phyloP scores from a whole-genome alignment of 78 protist genomes.

The Protostelium mycophagum region DNA sequence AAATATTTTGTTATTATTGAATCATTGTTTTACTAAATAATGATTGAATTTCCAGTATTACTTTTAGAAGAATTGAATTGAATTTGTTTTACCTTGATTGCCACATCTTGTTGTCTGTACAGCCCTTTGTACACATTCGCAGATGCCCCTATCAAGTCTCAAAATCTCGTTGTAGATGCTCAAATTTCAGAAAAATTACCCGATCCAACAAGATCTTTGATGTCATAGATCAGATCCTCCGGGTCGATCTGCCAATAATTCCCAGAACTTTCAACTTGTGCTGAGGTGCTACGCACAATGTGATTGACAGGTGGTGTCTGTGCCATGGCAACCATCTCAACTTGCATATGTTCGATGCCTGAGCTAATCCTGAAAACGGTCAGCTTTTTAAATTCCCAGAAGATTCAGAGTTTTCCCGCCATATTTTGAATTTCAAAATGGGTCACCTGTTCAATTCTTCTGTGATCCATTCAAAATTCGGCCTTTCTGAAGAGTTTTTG shows the following conservation, averaged over 20 bases:
- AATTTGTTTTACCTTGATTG: neutral
- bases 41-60: no score
- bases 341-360: neutral
- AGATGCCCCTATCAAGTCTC: neutral
- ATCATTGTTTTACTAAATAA: no score
- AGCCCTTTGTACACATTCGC: neutral
- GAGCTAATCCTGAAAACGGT: neutral
- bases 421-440: neutral
- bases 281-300: no score
- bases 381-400: neutral
- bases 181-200: no score
- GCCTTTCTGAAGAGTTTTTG: neutral
- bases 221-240: neutral
- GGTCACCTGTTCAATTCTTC: neutral
- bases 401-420: no score
- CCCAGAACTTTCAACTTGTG: no score
- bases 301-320: no score
- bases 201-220: neutral
- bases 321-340: neutral
- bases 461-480: neutral
- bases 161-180: neutral
- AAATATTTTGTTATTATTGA: no score
- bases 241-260: neutral
- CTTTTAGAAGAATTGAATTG: no score
- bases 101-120: neutral